Conservation (phyloP, 371 early-diverging fungal species). For the Dinochytrium kinnereticum region DNA sequence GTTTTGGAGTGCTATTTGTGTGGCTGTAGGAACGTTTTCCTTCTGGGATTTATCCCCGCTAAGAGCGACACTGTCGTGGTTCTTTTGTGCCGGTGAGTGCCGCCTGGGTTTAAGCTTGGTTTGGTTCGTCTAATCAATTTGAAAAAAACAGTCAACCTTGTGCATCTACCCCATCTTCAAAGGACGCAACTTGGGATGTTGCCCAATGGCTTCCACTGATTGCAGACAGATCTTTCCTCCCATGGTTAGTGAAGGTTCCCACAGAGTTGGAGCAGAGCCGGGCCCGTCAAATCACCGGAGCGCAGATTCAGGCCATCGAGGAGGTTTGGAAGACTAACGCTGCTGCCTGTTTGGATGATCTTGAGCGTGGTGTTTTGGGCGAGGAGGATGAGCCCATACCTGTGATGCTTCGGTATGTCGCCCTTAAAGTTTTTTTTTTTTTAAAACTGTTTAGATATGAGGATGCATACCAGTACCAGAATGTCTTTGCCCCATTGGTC, state of each 20-base stretch:
- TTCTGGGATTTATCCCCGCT: slow-evolving; percentile 97
- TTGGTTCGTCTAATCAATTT: too few relatives aligned
- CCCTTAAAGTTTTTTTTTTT: neutral
- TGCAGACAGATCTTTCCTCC: slow-evolving; percentile 89
- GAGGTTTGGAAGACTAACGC: slow-evolving; percentile 89
- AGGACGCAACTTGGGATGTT: slow-evolving; percentile 96
- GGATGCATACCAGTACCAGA: slow-evolving; percentile 97
- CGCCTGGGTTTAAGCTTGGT: neutral
- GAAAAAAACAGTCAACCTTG: slow-evolving; percentile 78
- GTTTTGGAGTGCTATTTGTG: slow-evolving; percentile 97
- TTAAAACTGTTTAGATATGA: slow-evolving; percentile 68
- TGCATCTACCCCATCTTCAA: slow-evolving; percentile 80
- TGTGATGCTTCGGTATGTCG: slow-evolving; percentile 63
- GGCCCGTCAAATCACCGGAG: slow-evolving; percentile 81
- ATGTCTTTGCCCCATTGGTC: slow-evolving; percentile 93
- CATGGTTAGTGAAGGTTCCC: slow-evolving; percentile 94
- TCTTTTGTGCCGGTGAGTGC: slow-evolving; percentile 84
- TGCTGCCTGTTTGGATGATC: slow-evolving; percentile 77
- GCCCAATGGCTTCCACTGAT: slow-evolving; percentile 96
- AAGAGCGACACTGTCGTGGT: slow-evolving; percentile 97
- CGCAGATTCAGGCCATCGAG: slow-evolving; percentile 88
- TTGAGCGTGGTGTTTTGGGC: slow-evolving; percentile 76
- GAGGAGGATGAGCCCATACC: slow-evolving; percentile 83
- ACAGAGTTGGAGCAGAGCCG: slow-evolving; percentile 84
- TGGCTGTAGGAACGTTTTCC: slow-evolving; percentile 93